Percentiles rank a stretch among this genome's conserved stretches.
Conservation (phyloP, 352 stramenopile species). For the Phytopythium helicoides region DNA sequence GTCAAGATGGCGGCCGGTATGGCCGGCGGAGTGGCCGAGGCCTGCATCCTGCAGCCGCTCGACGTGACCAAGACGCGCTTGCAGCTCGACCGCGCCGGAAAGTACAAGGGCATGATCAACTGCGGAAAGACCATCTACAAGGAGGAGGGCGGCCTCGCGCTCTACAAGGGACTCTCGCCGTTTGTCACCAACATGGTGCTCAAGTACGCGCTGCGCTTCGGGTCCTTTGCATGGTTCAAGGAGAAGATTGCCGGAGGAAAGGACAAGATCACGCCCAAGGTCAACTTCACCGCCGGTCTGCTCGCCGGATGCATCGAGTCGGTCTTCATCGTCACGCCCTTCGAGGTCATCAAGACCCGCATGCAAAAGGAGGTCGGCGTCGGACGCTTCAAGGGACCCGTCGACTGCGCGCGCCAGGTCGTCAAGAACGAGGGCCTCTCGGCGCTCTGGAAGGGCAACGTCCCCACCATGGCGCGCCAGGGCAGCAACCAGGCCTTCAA, state of each 20-base stretch:
- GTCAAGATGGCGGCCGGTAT: conserved; percentile 88
- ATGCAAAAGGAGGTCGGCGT: conserved; percentile 94
- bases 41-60: conserved; percentile 77
- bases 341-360: conserved; percentile 98
- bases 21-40: conserved; percentile 82
- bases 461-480: conserved; percentile 96
- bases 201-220: conserved; percentile 89
- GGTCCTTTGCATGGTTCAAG: conserved; percentile 86
- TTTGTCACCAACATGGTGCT: conserved; percentile 90
- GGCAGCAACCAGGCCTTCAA: conserved; percentile 98
- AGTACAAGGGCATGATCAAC: conserved; percentile 87
- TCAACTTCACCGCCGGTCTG: conserved; percentile 91
- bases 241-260: conserved; percentile 72
- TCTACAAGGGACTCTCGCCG: conserved; percentile 86
- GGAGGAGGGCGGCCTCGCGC: conserved; percentile 60
- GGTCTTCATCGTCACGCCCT: conserved; percentile 96
- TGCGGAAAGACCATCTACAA: conserved; percentile 80
- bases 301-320: conserved; percentile 94
- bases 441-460: conserved; percentile 95
- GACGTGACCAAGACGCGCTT: conserved; percentile 87
- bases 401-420: conserved; percentile 93
- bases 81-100: conserved; percentile 67
- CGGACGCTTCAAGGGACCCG: conserved; percentile 85
- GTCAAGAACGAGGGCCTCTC: conserved; percentile 91
- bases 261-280: conserved; percentile 65